Conservation (phyloP, 2,329 filamentous ascomycete genomes). For the Truncatella angustata region DNA sequence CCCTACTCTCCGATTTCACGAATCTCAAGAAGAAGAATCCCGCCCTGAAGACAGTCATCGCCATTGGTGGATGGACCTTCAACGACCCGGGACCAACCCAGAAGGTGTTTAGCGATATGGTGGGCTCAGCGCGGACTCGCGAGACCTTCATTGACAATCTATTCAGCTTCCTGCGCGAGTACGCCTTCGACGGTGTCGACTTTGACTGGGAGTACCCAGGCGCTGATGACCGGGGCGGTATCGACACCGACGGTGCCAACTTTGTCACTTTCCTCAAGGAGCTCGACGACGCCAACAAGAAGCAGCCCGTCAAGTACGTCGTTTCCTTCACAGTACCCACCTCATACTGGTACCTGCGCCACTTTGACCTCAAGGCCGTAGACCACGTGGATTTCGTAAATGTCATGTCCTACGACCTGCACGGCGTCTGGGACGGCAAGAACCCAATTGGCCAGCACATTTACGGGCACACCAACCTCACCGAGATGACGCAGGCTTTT, state of each 20-base stretch:
- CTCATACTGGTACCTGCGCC: slow-evolving; percentile 26
- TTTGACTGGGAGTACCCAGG: slow-evolving; percentile 41
- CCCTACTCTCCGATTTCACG: neutral
- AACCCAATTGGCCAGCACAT: slow-evolving; percentile 17
- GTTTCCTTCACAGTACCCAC: slow-evolving; percentile 24
- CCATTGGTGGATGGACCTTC: slow-evolving; percentile 1
- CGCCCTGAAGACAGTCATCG: neutral
- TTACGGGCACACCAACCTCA: slow-evolving; percentile 29
- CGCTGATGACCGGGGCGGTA: slow-evolving; percentile 36
- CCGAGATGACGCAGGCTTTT: slow-evolving; percentile 27
- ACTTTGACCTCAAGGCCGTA: slow-evolving; percentile 22
- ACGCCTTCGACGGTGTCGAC: slow-evolving; percentile 39
- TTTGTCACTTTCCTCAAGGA: slow-evolving; percentile 19
- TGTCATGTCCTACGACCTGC: slow-evolving; percentile 42
- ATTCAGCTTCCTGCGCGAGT: slow-evolving; percentile 36
- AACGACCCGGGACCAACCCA: slow-evolving; percentile 2
- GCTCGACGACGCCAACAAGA: neutral
- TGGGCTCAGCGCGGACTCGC: neutral
- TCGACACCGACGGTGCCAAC: slow-evolving; percentile 31
- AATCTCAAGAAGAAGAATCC: slow-evolving; percentile 14
- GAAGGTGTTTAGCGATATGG: neutral
- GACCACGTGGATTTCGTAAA: slow-evolving; percentile 38
- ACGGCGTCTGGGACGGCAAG: slow-evolving; percentile 24
- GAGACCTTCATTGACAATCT: slow-evolving; percentile 34
- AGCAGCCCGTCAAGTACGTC: slow-evolving; percentile 3